These are phyloP conservation scores for Penicillium maclennaniae DNA, from an alignment of 495 filamentous ascomycete species.

Conservation along the genomic window DNA sequence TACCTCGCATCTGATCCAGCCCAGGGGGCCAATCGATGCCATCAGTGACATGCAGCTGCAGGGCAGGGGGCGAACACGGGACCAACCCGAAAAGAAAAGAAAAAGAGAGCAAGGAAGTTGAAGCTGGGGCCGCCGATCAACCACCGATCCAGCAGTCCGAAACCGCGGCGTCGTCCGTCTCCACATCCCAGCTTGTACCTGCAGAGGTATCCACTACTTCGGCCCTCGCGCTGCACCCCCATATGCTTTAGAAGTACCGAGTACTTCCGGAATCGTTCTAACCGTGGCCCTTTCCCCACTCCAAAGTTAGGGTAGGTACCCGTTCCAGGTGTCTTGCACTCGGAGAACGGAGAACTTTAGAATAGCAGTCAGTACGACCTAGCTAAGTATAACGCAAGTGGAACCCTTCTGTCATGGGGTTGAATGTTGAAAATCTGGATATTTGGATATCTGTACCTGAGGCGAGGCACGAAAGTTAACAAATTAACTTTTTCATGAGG, in stretches of 20 bases:
- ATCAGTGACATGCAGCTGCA: neutral
- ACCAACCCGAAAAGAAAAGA: neutral
- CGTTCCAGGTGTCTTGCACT: too few relatives aligned
- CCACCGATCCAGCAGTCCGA: slow-evolving; percentile 7
- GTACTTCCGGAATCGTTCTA: neutral
- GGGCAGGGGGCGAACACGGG: neutral
- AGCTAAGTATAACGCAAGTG: too few relatives aligned
- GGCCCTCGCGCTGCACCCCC: neutral
- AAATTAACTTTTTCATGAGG: neutral
- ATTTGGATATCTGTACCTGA: neutral
- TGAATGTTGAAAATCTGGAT: too few relatives aligned
- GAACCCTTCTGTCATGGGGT: too few relatives aligned
- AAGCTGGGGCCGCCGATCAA: slow-evolving; percentile 14
- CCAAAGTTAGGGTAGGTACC: neutral
- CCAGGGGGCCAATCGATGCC: neutral
- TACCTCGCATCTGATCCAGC: neutral
- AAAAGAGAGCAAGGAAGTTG: neutral
- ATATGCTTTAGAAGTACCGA: slow-evolving; percentile 2
- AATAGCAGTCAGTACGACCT: too few relatives aligned
- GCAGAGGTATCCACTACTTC: slow-evolving; percentile 16
- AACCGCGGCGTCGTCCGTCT: neutral
- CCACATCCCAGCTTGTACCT: slow-evolving; percentile 21
- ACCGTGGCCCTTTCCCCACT: neutral
- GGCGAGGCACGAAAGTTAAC: neutral
- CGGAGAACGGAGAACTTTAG: too few relatives aligned